Evolutionary conservation across 805 yeast genomes (phyloP).

Genomic region (Kluyveromyces siamensis): DNA sequence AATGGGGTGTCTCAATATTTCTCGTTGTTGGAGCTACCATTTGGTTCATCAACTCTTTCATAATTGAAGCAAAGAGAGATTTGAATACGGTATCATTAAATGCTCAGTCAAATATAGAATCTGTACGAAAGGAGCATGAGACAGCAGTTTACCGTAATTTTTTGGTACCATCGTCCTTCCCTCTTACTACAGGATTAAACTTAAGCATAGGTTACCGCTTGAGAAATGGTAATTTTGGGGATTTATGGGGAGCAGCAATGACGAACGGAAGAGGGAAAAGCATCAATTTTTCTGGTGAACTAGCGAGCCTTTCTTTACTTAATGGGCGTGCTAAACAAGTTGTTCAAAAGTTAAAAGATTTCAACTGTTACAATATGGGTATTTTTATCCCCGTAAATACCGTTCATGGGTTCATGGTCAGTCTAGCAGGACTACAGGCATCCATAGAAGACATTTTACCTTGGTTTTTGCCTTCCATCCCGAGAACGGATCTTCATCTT

Average conservation of each 20-base stretch:
- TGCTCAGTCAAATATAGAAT: slow-evolving; percentile 57
- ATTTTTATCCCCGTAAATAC: slow-evolving; percentile 22
- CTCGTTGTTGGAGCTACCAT: slow-evolving; percentile 8
- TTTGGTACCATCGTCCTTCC: slow-evolving; percentile 62
- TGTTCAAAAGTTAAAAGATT: slow-evolving; percentile 6
- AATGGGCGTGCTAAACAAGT: slow-evolving; percentile 20
- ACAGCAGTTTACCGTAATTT: slow-evolving; percentile 71
- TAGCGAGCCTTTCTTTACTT: slow-evolving; percentile 8
- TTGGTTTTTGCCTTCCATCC: slow-evolving; percentile 31
- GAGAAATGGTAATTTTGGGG: slow-evolving; percentile 68
- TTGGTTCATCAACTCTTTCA: slow-evolving; percentile 10
- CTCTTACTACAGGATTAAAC: slow-evolving; percentile 59
- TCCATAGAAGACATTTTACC: slow-evolving; percentile 30
- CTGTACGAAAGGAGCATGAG: slow-evolving; percentile 58
- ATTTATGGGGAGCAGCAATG: slow-evolving; percentile 55
- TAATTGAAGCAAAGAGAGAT: slow-evolving; percentile 36
- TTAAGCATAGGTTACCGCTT: slow-evolving; percentile 55
- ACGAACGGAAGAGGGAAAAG: slow-evolving; percentile 15
- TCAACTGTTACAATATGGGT: slow-evolving; percentile 18
- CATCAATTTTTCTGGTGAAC: slow-evolving; percentile 18
- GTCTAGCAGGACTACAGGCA: slow-evolving; percentile 37
- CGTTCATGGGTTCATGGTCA: slow-evolving; percentile 30
- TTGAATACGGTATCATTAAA: slow-evolving; percentile 47
- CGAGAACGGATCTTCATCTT: slow-evolving; percentile 19
- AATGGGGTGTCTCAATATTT: slow-evolving; percentile 7